Base-by-base conservation (phyloP, 306 rosid genomes). In the Medicago truncatula region DNA sequence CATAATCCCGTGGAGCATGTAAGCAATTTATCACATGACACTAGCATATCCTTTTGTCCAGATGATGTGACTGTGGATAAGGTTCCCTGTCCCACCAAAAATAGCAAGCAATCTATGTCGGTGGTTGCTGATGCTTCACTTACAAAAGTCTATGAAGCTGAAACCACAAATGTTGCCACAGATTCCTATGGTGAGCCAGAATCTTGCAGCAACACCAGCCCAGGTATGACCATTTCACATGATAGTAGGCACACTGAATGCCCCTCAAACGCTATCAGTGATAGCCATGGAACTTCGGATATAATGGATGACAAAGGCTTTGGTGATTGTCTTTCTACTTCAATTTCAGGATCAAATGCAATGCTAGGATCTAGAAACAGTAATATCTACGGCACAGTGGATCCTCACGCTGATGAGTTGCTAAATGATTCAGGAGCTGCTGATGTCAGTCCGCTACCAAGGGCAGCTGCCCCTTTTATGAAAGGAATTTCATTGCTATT, bases 401-500 rank as follows among this genome's bases (percentile, higher is more conserved):
- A 61, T 73, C 57, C 79, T 80, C 58, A 16, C 23, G 49, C 79
- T 44, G 59, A 50, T 77, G 81, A 77, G 21, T 64, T 76, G 47
- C 76, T 64, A 64, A 80, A 79, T 75, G 78, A 56, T 76, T 76
- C 83, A 44, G 78, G 58, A 81, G 78, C 54, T 31, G 73, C 76
- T 82, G 80, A 59, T 87, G 78, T 25, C 36, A 49, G 39, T 60
- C 64, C 34, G 69, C 77, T 61, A 34, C 69, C 85, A 50, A 82
- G 39, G 69, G n/a, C 65, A 41, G 70, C 44, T 65, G 57, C 81
- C 23, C 82, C 81, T 5, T 81, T 82, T 81, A 86, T 67, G 44
- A 81, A 83, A 76, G 85, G 34, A 34, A 83, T 94, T 78, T 80
- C 85, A 3, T 80, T 78, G 75, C 88, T 92, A 44, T 67, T 89